Evolutionary conservation across 148 eudicot species (phyloP).

Genomic region (Arbutus unedo): DNA sequence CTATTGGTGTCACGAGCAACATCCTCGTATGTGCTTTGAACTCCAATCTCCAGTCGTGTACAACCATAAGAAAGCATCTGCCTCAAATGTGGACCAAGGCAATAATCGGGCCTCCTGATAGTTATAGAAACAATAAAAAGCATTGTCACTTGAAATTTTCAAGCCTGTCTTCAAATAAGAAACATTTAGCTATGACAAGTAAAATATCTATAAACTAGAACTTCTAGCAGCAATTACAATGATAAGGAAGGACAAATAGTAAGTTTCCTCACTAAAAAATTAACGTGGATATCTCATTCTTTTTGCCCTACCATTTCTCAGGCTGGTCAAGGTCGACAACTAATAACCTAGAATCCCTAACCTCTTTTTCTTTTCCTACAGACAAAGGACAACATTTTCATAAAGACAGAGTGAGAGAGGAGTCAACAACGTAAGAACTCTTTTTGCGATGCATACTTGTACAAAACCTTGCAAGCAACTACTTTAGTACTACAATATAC

Average conservation of each 20-base stretch:
- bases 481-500: not conserved
- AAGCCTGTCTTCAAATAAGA: not conserved
- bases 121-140: not conserved
- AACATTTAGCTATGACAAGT: too few relatives aligned
- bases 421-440: not conserved
- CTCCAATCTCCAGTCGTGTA: constrained; percentile 96
- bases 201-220: not conserved
- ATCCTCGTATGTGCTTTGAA: constrained; percentile 98
- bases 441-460: not conserved
- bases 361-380: not conserved
- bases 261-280: not conserved
- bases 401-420: not conserved
- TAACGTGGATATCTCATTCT: too few relatives aligned
- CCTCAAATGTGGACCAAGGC: constrained; percentile 97
- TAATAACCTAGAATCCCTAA: not conserved
- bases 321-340: not conserved
- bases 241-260: not conserved
- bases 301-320: not conserved
- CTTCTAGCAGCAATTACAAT: not conserved
- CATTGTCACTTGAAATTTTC: not conserved
- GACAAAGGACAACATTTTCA: not conserved
- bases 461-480: not conserved
- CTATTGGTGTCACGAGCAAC: constrained; percentile 98
- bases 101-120: constrained; percentile 94
- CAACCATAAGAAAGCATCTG: constrained; percentile 97